Base-by-base conservation (phyloP, 306 rosid genomes). In the Senna siamea region DNA sequence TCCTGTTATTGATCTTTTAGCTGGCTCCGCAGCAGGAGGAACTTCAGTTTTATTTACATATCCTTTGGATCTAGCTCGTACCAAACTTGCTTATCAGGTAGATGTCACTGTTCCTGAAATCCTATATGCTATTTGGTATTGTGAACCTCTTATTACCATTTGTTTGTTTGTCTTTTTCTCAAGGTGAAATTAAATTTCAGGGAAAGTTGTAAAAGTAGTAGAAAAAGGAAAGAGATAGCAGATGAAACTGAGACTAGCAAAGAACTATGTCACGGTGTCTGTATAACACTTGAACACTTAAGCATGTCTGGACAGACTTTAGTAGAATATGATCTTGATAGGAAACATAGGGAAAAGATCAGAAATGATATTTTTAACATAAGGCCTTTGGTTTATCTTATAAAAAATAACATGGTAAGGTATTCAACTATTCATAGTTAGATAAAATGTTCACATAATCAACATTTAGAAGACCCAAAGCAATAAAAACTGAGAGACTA, bases 41-140 rank as follows among this genome's bases (percentile, higher is more conserved):
- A 95, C 99, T 43, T 89, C 99, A 37, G 96, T 81, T 76, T 71
- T 94, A 65, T 94, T 92, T 65, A 94, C 99, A 50, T 94, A 94
- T 74, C 99, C 99, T 70, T 80, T 94, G 81, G 99, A 94, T 83
- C 90, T 94, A 18, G 98, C 99, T 52, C 96, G 99, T 53, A 94
- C 99, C 26, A 95, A 87, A 80, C 99, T 95, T 72, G 99, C 99
- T 78, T 95, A 92, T 81, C 96, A 89, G 97, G 99, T 95, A 76
- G 77, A 64, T 50, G 48, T 17, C 26, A 65, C 56, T 10, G 62
- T 20, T 47, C 59, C 37, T 15, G 26, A 43, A 72, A 54, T 22
- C 43, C 18, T 18, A 19, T 56, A 60, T 59, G 22, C 77, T 52
- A 6, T 11, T 41, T 40, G 26, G 40, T 54, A 22, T 63, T 64